Base-by-base conservation (phyloP, 768 basidiomycete genomes). In the Tremella mesenterica region DNA sequence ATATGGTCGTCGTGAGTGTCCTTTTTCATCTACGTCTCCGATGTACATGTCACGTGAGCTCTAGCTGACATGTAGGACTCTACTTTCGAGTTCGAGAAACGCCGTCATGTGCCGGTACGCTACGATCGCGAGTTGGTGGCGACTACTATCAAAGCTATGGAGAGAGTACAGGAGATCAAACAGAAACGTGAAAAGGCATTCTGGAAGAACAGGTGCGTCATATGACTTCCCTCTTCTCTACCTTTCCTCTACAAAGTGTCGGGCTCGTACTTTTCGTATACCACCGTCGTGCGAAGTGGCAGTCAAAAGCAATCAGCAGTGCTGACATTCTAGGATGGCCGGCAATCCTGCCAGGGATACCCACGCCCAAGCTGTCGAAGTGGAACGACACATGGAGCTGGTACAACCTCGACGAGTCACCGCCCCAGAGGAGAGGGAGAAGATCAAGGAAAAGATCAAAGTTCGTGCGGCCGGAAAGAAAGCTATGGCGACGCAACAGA, bases 61-160 rank as follows among this genome's bases (percentile, higher is more conserved):
- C 12, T 2, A 30, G 28, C 44, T 29, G 36, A 29, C 29, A 36
- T 28, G 4, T 58, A 97, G 93, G 95, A 99, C 76, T 87, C 91
- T 1, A 97, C 93, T 3, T 90, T 96, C 71, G 91, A 93, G 67
- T 99, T 99, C 74, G 95, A 99, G 79, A 99, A 99, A 76, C 84
- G 95, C 60, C 82, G 95, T 74, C 96, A 99, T 71, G 83, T 95
- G 16, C 95, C 95, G 25, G 85, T 99, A 54, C 85, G 91, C 69
- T 99, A 99, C 78, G 84, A 97, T 77, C 85, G 95, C 69, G 89
- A 96, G 54, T 76, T 97, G 48, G 78, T 97, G 48, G 81, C 86
- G 71, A 92, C 87, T 1, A 97, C 95, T 9, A 79, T 97, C 73
- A 86, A 86, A 77, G 93, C 90, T 30, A 97, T 99, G 85, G 91